phyloP scores from a whole-genome alignment of 2,329 filamentous ascomycete genomes.

The Lomentospora prolificans region DNA sequence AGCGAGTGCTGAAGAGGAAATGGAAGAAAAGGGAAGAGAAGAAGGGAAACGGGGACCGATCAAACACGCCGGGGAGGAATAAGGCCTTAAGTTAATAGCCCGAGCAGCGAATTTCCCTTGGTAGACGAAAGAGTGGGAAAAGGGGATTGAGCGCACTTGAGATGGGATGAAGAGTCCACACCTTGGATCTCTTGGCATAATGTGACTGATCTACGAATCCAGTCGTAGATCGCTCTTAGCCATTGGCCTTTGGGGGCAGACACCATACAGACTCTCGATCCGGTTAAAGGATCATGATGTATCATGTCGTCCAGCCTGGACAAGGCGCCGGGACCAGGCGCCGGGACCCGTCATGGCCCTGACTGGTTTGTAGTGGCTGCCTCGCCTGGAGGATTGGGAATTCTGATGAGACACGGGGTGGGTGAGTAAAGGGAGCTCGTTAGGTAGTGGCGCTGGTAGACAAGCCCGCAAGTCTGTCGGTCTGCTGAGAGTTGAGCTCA shows the following conservation, averaged over 20 bases:
- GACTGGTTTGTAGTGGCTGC: neutral
- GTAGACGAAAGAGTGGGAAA: neutral
- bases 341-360: too few relatives aligned
- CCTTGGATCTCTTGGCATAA: neutral
- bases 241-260: neutral
- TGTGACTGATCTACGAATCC: slow-evolving; percentile 2
- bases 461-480: neutral
- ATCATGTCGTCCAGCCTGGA: neutral
- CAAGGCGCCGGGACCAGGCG: neutral
- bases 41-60: neutral
- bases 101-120: neutral
- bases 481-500: neutral
- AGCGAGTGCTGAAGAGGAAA: neutral
- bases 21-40: neutral
- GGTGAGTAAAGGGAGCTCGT: neutral
- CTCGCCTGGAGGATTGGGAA: neutral
- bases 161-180: neutral
- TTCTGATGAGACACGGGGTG: neutral
- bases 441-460: too few relatives aligned
- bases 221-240: neutral
- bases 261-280: slow-evolving; percentile 3
- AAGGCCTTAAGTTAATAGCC: slow-evolving; percentile 4
- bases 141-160: neutral
- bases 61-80: neutral
- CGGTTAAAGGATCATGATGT: slow-evolving; percentile 4